Percentiles rank a stretch among this genome's conserved stretches.
These are phyloP conservation scores for Pseudohalonectria lignicola DNA, from an alignment of 2,329 filamentous ascomycete species.

Conservation along the genomic window DNA sequence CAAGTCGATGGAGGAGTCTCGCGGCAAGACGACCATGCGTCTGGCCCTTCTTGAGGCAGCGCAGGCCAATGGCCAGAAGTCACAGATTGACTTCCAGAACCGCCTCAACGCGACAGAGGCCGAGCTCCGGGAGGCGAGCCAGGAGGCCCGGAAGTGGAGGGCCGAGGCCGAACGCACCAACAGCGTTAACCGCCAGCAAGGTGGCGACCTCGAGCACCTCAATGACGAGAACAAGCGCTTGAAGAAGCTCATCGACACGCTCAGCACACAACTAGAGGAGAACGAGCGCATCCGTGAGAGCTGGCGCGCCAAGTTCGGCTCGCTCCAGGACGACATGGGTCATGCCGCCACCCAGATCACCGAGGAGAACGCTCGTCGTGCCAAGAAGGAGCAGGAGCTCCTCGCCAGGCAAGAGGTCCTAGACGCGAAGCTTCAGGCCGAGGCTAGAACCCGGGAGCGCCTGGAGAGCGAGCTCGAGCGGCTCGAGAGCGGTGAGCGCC, in stretches of 20 bases:
- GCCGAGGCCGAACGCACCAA: slow-evolving; percentile 49
- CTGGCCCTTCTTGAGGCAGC: slow-evolving; percentile 58
- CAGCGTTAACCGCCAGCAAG: slow-evolving; percentile 36
- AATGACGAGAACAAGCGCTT: slow-evolving; percentile 60
- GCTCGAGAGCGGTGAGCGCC: slow-evolving; percentile 51
- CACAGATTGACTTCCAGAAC: slow-evolving; percentile 43
- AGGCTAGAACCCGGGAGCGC: slow-evolving; percentile 58
- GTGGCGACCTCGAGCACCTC: slow-evolving; percentile 35
- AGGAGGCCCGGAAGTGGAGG: slow-evolving; percentile 50
- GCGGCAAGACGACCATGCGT: slow-evolving; percentile 46
- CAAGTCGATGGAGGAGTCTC: slow-evolving; percentile 44
- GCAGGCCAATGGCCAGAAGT: slow-evolving; percentile 45
- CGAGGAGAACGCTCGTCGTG: slow-evolving; percentile 69
- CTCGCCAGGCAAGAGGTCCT: slow-evolving; percentile 72
- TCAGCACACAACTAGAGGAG: slow-evolving; percentile 73
- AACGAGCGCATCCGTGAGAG: slow-evolving; percentile 74
- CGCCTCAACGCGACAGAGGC: slow-evolving; percentile 40
- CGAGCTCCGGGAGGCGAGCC: slow-evolving; percentile 42
- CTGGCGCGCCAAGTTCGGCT: slow-evolving; percentile 75
- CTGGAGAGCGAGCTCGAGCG: slow-evolving; percentile 57
- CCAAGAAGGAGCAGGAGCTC: slow-evolving; percentile 68
- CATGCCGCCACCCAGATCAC: slow-evolving; percentile 67
- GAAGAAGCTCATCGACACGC: slow-evolving; percentile 58
- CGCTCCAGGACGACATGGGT: slow-evolving; percentile 79
- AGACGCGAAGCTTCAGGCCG: slow-evolving; percentile 64